These are phyloP conservation scores for Pachysandra terminalis DNA, from an alignment of 164 flowering plant species.

Conservation along the genomic window DNA sequence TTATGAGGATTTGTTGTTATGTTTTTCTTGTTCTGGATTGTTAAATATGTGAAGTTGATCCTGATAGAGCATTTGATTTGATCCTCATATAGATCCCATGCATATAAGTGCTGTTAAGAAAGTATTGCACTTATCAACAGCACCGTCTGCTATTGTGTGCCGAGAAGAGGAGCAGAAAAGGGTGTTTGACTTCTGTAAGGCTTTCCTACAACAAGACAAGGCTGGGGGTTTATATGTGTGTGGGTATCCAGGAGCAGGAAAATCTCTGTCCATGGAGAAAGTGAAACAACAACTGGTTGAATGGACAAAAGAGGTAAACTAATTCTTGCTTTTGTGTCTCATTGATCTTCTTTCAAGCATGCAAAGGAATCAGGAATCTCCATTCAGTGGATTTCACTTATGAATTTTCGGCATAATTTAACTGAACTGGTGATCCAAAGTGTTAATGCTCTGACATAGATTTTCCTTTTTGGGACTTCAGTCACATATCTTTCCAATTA, in stretches of 20 bases:
- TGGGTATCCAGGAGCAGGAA: conserved; percentile 96
- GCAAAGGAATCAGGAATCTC: not conserved
- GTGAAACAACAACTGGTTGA: conserved; percentile 48
- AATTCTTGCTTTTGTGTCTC: not conserved
- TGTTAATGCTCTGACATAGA: not conserved
- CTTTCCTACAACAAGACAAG: conserved; percentile 50
- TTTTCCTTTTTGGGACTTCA: not conserved
- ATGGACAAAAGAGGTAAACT: conserved; percentile 69
- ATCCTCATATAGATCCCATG: conserved; percentile 35
- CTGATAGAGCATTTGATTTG: not conserved
- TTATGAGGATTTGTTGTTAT: too few relatives aligned
- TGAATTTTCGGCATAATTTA: too few relatives aligned
- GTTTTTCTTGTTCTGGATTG: too few relatives aligned
- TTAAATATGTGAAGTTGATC: too few relatives aligned
- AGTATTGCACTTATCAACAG: conserved; percentile 73
- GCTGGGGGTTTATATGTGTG: conserved; percentile 78
- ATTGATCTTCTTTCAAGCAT: not conserved
- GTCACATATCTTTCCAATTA: too few relatives aligned
- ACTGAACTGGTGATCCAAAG: not conserved
- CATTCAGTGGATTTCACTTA: not conserved
- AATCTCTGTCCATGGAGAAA: conserved; percentile 75
- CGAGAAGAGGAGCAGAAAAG: conserved; percentile 31
- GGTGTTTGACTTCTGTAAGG: conserved; percentile 73
- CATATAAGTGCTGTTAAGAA: conserved; percentile 71
- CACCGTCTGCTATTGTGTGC: conserved; percentile 36